Base-by-base conservation (phyloP, 2,329 filamentous ascomycete species). In the Xylariaceae sp. region DNA sequence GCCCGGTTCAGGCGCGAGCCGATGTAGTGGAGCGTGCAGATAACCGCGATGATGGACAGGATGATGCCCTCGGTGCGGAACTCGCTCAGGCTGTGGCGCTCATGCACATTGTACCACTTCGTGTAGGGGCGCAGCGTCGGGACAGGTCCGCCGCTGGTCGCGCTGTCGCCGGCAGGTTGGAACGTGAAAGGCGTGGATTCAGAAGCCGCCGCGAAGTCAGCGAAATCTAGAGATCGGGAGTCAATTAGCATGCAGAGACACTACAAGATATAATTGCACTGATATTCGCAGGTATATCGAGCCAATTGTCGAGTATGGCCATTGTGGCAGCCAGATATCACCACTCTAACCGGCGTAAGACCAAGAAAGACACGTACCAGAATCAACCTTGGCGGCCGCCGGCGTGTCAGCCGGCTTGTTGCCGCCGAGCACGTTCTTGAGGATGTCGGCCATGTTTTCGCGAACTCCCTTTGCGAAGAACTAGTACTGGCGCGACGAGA, bases 81-180 rank as follows among this genome's bases (percentile, higher is more conserved):
- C 74, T 99, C 94, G 70, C 81, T 82, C 61, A 88, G 78, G 30
- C 86, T 86, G 70, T 92, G 87, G 71, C 94, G 91, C 82, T 97
- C 92, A 82, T 96, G 94, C 62, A 97, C 80, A 58, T 92, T 91
- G 78, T 97, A 99, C 94, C 94, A 99, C 80, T 90, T 91, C 55
- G 92, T 96, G 75, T 88, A 97, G 11, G 90, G 89, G 30, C 80
- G 77, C 49, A 73, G 75, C 50, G 80, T 79, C 51, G 76, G 73
- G 50, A 77, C 78, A 61, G 82, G 80, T 15, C 75, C 71, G 37
- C 71, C 67, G 53, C 80, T 73, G 58, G 80, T 75, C 64, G 80
- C 75, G 61, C 79, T 75, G 60, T 76, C 76, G 50, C 78, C 75
- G 51, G 75, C 74, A 53, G 78, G 73, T 54, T 76, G 76, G 71